Evolutionary conservation across 176 grass and related monocot genomes (phyloP).

Genomic region (Paspalum notatum): DNA sequence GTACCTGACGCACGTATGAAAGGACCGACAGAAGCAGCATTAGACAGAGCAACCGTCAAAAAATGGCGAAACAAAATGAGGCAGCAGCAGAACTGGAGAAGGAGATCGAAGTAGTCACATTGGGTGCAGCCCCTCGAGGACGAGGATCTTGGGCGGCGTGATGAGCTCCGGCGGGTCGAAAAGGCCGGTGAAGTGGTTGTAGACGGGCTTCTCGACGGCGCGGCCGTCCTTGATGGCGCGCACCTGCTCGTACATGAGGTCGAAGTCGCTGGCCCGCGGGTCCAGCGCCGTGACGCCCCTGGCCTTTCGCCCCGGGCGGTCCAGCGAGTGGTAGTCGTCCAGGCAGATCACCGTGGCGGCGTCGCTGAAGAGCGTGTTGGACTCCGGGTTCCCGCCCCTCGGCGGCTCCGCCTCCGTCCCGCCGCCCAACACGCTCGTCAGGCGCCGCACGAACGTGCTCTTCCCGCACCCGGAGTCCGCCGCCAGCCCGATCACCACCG

Average conservation of each 20-base stretch:
- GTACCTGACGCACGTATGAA: conserved; percentile 43
- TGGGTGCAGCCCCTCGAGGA: conserved; percentile 66
- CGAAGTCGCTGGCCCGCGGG: conserved; percentile 58
- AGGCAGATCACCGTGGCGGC: conserved; percentile 61
- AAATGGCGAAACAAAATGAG: not conserved
- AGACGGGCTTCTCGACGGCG: conserved; percentile 67
- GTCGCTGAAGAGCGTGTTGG: conserved; percentile 68
- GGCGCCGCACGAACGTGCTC: conserved; percentile 65
- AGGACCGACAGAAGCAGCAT: not conserved
- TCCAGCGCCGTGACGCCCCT: conserved; percentile 59
- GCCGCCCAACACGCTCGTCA: conserved; percentile 68
- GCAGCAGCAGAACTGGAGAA: not conserved
- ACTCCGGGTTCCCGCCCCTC: conserved; percentile 53
- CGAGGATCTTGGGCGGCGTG: conserved; percentile 62
- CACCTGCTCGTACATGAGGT: conserved; percentile 76
- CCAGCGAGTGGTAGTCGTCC: conserved; percentile 79
- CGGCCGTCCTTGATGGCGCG: conserved; percentile 58
- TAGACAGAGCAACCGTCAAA: not conserved
- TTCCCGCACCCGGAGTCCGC: conserved; percentile 80
- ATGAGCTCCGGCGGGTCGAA: conserved; percentile 65
- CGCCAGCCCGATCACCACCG: conserved; percentile 67
- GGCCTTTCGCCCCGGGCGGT: conserved; percentile 56
- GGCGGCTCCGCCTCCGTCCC: conserved; percentile 55
- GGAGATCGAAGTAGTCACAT: conserved; percentile 31
- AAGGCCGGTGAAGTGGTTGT: conserved; percentile 63